A percentile compares a stretch with the other conserved stretches of the same genome.
These are phyloP conservation scores for Typha latifolia DNA, from an alignment of 176 grass and related monocot genomes.

Conservation along the genomic window DNA sequence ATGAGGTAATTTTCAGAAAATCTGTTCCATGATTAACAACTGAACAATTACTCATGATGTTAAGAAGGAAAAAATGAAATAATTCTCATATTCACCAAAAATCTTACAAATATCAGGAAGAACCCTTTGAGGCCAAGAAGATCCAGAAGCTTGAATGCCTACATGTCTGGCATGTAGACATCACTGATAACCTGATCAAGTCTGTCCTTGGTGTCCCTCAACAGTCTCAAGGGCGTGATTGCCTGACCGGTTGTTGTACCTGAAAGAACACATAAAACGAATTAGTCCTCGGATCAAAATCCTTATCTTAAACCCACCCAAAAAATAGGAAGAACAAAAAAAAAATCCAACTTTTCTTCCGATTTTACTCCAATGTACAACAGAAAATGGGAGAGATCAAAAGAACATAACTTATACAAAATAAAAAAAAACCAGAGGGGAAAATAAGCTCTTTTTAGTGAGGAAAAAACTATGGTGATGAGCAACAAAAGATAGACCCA, in stretches of 20 bases:
- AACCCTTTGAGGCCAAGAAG: constrained; percentile 34
- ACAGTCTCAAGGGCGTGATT: constrained; percentile 28
- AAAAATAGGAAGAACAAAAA: background rate
- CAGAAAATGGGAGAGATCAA: no score
- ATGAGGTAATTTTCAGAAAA: no score
- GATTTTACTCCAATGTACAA: no score
- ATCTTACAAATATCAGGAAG: constrained; percentile 67
- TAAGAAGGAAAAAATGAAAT: no score
- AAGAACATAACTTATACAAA: no score
- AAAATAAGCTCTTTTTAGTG: no score
- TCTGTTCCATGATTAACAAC: no score
- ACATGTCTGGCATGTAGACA: constrained; percentile 51
- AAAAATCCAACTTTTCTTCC: background rate
- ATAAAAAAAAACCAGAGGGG: no score
- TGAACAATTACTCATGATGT: no score
- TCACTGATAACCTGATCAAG: constrained; percentile 76
- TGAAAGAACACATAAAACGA: constrained; percentile 17
- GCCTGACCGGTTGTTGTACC: constrained; percentile 31
- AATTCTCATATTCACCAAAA: background rate
- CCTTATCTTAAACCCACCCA: background rate
- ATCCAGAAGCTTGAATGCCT: constrained; percentile 57
- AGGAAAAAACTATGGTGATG: no score
- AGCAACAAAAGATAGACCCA: no score
- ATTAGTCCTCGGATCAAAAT: background rate
- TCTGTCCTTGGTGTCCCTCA: constrained; percentile 37